Conservation (phyloP, 2,329 filamentous ascomycete species). For the Aspergillus neoniger region DNA sequence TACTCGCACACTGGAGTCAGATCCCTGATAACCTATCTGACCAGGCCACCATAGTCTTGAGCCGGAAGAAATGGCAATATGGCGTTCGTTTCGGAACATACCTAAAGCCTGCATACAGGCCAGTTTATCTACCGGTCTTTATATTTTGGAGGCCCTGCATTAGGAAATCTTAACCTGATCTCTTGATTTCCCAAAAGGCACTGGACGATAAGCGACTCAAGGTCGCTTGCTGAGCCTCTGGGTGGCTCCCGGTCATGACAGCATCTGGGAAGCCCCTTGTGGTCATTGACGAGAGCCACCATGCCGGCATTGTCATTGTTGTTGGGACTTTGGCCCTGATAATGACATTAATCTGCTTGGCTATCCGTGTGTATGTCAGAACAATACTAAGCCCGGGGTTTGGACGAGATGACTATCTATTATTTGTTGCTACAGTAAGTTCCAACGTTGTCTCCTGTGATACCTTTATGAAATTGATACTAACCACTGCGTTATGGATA, state of each 20-base stretch:
- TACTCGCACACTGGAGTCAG: not conserved
- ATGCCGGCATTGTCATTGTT: slow-evolving; percentile 1
- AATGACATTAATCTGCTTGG: slow-evolving; percentile 2
- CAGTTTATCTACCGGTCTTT: not conserved
- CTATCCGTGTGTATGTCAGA: slow-evolving; percentile 6
- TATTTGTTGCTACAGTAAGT: slow-evolving; percentile 1
- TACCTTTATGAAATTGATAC: rapidly evolving
- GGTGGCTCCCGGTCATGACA: not conserved
- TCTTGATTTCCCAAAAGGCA: not conserved
- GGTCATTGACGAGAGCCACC: slow-evolving; percentile 2
- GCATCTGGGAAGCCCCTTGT: not conserved
- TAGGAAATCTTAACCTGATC: not conserved
- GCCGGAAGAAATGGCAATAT: not conserved
- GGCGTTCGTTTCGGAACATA: not conserved
- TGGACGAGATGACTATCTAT: slow-evolving; percentile 1
- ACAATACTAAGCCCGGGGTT: slow-evolving; percentile 4
- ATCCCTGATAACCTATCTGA: not conserved
- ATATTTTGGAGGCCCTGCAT: not conserved
- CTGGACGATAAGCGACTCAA: not conserved
- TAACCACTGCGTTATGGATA: not conserved
- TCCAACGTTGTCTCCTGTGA: not conserved
- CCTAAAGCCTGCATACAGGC: not conserved
- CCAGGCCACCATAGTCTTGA: not conserved
- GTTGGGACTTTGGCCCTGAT: not conserved
- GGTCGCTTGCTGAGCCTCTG: not conserved